Base-by-base conservation (phyloP, 2,329 filamentous ascomycete genomes). In the Sporothrix dimorphospora region DNA sequence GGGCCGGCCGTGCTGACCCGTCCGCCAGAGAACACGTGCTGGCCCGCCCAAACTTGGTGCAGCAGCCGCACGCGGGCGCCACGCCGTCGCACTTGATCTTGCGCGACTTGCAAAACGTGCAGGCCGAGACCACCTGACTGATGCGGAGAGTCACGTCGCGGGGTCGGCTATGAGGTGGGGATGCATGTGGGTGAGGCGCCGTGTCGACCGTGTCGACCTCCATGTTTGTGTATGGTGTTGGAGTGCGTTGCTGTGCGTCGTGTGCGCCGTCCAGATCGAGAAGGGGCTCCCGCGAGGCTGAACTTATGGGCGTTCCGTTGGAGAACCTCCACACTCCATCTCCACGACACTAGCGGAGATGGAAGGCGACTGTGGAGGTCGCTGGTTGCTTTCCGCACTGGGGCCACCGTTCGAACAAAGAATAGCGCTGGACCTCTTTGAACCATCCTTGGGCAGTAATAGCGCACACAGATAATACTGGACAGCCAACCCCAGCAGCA, bases 11-110 rank as follows among this genome's bases (percentile, higher is more conserved):
- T 42, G 63, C 61, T 21, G 70, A 38, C 9, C 45, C 2, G 63
- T 70, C 24, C 45, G 70, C 6, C 34, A 77, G 74, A 16, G 76
- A 77, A 55, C 76, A 77, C 7, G 76, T 72, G 12, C 72, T 51
- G 9, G 72, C 71, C 4, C 76, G 74, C n/a, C 74, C 74, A 45
- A 77, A 77, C 30, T 76, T 76, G 55, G 69, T 73, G 71, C 76
- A 77, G 59, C 75, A 74, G n/a, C 75, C 73, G 19, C 76, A 77
- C 6, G 71, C 71, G 1, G 76, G 76, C 3, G 72, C 70, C 1
- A 72, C 63, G 2, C 75, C 76, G 63, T 77, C 76, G 65, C 76
- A 74, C 72, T 75, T 77, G 66, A 77, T 77, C 69, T 77, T 77
- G 27, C 76, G 73, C 1, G 72, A 61, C 63, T 76, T 77, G 73